A percentile compares a stretch with the other conserved stretches of the same genome.
These are phyloP conservation scores for Silene conica DNA, from an alignment of 148 eudicot species.

Conservation along the genomic window DNA sequence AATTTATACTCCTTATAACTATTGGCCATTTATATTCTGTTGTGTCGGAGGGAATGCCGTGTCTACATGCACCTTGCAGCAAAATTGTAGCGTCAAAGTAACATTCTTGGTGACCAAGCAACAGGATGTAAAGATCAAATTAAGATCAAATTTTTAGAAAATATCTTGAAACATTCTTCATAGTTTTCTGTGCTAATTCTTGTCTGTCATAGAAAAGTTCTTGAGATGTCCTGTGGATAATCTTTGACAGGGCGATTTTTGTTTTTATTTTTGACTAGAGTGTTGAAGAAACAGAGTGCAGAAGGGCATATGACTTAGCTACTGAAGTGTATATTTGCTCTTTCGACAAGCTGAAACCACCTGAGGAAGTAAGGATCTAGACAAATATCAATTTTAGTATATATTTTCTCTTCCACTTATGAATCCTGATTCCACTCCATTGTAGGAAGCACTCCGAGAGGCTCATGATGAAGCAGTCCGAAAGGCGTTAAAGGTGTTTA, in stretches of 20 bases:
- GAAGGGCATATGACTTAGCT: slow-evolving; percentile 78
- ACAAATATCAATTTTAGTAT: slow-evolving; percentile 1
- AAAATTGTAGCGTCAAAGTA: background rate
- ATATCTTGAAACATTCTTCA: background rate
- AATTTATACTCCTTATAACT: background rate
- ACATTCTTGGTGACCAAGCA: background rate
- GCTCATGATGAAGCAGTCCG: slow-evolving; percentile 83
- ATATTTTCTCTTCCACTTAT: slow-evolving; percentile 6
- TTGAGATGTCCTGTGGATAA: slow-evolving; percentile 9
- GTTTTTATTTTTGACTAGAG: slow-evolving; percentile 38
- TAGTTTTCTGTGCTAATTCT: background rate
- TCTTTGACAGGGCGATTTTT: background rate
- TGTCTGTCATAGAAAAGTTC: background rate
- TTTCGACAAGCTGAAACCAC: slow-evolving; percentile 77
- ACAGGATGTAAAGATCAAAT: slow-evolving; percentile 2
- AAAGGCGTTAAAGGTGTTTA: slow-evolving; percentile 53
- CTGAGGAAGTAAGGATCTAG: slow-evolving; percentile 72
- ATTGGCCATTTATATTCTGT: background rate
- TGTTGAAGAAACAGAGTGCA: slow-evolving; percentile 97
- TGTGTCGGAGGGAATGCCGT: background rate
- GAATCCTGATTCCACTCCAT: slow-evolving; percentile 19
- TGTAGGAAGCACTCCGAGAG: slow-evolving; percentile 78
- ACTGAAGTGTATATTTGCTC: slow-evolving; percentile 68
- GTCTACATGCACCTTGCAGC: background rate
- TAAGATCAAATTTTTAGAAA: slow-evolving; percentile 1